phyloP scores from a whole-genome alignment of 2,329 filamentous ascomycete genomes.

The Claviceps digitariae region DNA sequence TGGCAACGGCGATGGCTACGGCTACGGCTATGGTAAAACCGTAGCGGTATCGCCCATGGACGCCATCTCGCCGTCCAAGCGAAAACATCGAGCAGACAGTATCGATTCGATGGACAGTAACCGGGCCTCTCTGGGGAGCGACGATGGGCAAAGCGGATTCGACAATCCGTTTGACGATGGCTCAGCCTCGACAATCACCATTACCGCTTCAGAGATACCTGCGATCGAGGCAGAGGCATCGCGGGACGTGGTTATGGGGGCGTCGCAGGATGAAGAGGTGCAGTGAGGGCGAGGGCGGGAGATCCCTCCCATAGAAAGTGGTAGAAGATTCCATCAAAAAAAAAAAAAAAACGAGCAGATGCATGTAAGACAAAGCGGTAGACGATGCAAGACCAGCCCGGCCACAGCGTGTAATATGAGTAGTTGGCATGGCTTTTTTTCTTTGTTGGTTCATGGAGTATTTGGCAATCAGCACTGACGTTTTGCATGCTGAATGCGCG shows the following conservation, averaged over 20 bases:
- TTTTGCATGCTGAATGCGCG: no score
- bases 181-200: conserved; percentile 6
- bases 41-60: conserved; percentile 15
- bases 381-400: no score
- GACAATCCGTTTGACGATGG: conserved; percentile 19
- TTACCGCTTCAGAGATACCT: background rate
- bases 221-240: background rate
- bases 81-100: conserved; percentile 32
- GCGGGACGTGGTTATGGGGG: background rate
- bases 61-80: conserved; percentile 30
- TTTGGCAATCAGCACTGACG: no score
- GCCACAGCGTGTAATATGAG: no score
- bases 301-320: no score
- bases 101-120: conserved; percentile 34
- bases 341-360: no score
- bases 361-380: no score
- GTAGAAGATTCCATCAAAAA: no score
- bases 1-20: background rate
- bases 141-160: conserved; percentile 17
- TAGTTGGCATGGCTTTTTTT: no score
- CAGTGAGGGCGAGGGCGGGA: background rate
- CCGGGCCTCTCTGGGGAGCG: conserved; percentile 29
- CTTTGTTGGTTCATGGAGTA: no score
- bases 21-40: conserved; percentile 8
- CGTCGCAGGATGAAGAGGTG: background rate